phyloP scores from a whole-genome alignment of 768 basidiomycete genomes.

The Hypholoma sublateritium region DNA sequence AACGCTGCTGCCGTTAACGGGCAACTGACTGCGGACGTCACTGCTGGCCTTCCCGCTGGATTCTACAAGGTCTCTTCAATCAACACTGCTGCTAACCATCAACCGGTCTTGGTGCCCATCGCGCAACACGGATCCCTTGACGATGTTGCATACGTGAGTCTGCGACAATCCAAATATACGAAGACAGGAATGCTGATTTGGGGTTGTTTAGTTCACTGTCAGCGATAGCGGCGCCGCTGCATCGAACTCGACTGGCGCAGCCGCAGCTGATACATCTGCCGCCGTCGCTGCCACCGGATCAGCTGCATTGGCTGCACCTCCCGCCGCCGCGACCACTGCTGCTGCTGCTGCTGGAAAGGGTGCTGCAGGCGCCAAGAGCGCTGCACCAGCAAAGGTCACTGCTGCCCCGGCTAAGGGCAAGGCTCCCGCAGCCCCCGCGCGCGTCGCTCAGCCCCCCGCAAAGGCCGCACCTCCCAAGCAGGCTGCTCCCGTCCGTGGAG shows the following conservation, averaged over 20 bases:
- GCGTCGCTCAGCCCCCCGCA: not conserved
- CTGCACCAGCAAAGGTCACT: slow-evolving; percentile 7
- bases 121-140: slow-evolving; percentile 62
- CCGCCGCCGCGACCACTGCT: slow-evolving; percentile 7
- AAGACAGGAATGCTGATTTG: not conserved
- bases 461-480: not conserved
- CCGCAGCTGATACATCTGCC: not conserved
- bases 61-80: slow-evolving; percentile 62
- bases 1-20: slow-evolving; percentile 47
- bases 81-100: slow-evolving; percentile 59
- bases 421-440: slow-evolving; percentile 2
- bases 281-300: slow-evolving; percentile 13
- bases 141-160: slow-evolving; percentile 55
- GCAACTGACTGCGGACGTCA: slow-evolving; percentile 51
- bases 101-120: slow-evolving; percentile 56
- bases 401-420: not conserved
- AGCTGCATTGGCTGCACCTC: slow-evolving; percentile 6
- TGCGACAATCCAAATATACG: not conserved
- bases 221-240: slow-evolving; percentile 14
- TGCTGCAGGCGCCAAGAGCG: slow-evolving; percentile 13
- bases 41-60: slow-evolving; percentile 55
- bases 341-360: not conserved
- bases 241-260: not conserved
- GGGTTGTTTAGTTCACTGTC: slow-evolving; percentile 14
- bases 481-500: not conserved